phyloP scores from a whole-genome alignment of 345 rosid genomes.

The Camelina hispida region DNA sequence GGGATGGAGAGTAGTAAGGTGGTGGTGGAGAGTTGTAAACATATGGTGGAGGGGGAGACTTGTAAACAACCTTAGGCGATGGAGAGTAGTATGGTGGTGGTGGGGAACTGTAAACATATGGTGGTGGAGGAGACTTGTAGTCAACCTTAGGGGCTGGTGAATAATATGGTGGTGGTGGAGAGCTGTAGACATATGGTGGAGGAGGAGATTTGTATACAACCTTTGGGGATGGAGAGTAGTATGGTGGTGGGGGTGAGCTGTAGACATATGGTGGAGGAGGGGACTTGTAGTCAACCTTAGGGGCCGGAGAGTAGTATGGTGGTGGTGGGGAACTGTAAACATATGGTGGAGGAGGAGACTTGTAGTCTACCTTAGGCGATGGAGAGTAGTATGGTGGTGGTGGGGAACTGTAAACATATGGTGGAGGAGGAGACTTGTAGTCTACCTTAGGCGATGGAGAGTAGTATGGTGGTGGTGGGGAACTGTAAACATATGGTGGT shows the following conservation, averaged over 20 bases:
- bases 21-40: constrained; percentile 24
- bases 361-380: not conserved
- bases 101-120: constrained; percentile 4
- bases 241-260: constrained; percentile 21
- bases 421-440: constrained; percentile 26
- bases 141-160: not conserved
- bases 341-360: constrained; percentile 28
- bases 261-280: constrained; percentile 29
- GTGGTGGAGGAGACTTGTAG: constrained; percentile 25
- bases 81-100: constrained; percentile 36
- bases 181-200: constrained; percentile 18
- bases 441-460: not conserved
- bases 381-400: constrained; percentile 30
- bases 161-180: constrained; percentile 26
- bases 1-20: constrained; percentile 16
- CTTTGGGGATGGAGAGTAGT: constrained; percentile 10
- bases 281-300: constrained; percentile 1
- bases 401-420: constrained; percentile 23
- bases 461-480: constrained; percentile 30
- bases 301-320: constrained; percentile 8
- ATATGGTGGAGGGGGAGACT: constrained; percentile 26
- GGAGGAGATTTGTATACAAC: constrained; percentile 15
- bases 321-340: constrained; percentile 21
- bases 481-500: constrained; percentile 5
- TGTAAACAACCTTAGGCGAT: not conserved